Conservation (phyloP, 1,139 yeast genomes). For the Pneumocystis murina region DNA sequence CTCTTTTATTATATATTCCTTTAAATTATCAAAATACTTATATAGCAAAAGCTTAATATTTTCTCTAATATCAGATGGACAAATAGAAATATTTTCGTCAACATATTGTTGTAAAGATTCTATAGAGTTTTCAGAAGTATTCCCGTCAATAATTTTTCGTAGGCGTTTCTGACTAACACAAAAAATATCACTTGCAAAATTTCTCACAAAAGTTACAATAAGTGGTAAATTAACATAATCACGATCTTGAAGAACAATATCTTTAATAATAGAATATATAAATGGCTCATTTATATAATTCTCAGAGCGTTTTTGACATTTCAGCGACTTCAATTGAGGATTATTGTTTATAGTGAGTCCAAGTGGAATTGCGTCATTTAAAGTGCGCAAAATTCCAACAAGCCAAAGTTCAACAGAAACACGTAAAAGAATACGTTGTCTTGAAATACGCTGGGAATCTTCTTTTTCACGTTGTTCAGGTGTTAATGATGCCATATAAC, state of each 20-base stretch:
- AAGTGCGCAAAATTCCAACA: slow-evolving; percentile 40
- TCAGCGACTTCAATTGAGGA: not conserved
- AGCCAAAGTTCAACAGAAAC: slow-evolving; percentile 48
- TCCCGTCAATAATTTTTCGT: slow-evolving; percentile 18
- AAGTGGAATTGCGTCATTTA: slow-evolving; percentile 23
- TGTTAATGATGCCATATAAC: slow-evolving; percentile 22
- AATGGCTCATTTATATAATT: slow-evolving; percentile 18
- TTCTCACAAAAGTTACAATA: slow-evolving; percentile 38
- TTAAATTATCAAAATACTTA: slow-evolving; percentile 35
- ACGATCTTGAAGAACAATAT: slow-evolving; percentile 18
- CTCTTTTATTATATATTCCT: slow-evolving; percentile 26
- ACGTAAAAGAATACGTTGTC: slow-evolving; percentile 39
- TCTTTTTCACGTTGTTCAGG: slow-evolving; percentile 30
- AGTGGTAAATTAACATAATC: slow-evolving; percentile 25
- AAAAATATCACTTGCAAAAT: slow-evolving; percentile 18
- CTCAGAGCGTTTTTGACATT: not conserved
- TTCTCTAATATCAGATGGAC: slow-evolving; percentile 1
- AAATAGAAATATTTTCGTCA: not conserved
- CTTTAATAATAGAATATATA: slow-evolving; percentile 23
- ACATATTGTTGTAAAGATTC: not conserved
- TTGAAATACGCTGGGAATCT: slow-evolving; percentile 25
- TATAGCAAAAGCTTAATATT: slow-evolving; percentile 17
- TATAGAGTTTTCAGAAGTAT: slow-evolving; percentile 15
- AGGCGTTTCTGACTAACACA: slow-evolving; percentile 18
- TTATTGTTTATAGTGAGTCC: not conserved